Evolutionary conservation across 306 rosid species (phyloP), one percentile per base, ranked within the genome.

Genomic region (Ceratonia siliqua): DNA sequence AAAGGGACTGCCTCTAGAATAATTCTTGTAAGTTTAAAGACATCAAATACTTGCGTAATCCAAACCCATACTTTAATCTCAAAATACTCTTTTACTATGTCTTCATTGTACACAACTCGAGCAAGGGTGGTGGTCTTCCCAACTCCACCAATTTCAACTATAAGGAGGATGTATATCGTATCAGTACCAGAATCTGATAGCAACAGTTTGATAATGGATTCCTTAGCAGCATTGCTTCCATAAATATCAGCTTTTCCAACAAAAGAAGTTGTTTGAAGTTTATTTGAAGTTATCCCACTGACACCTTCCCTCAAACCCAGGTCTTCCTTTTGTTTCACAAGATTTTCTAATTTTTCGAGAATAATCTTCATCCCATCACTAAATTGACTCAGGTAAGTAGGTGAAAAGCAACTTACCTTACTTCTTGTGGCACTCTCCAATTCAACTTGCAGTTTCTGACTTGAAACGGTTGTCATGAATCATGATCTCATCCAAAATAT

Each of bases 171-270:
- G 25, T 27, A 9, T 7, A 71, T 15, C 15, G 39, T 41, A n/a
- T 39, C 38, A 15, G 68, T 27, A 35, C 42, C 12, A 18, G 13
- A 3, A 8, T 56, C 62, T 1, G 52, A 32, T 1, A 24, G 28
- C 74, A 79, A 36, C 48, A 70, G 21, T 0, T 70, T 7, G 0
- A 54, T 10, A 5, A 81, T 52, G 35, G 2, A 3, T 1, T 11
- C 30, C 18, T 50, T 68, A 6, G 67, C 76, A 14, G 18, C 65
- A 66, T 74, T 59, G 7, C 83, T 68, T 11, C 83, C 83, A 59
- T 28, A 68, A 7, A 68, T 3, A 27, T 45, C 27, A n/a, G 59
- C 48, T 50, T 68, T 17, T 68, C 58, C 73, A 8, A 5, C 58
- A 27, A 68, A 30, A 48, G 59, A 68, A 68, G 73, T n/a, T 4